Percentiles rank a stretch among this genome's conserved stretches.
Evolutionary conservation across 495 filamentous ascomycete genomes (phyloP).

Genomic region (Penicillium malachiteum): DNA sequence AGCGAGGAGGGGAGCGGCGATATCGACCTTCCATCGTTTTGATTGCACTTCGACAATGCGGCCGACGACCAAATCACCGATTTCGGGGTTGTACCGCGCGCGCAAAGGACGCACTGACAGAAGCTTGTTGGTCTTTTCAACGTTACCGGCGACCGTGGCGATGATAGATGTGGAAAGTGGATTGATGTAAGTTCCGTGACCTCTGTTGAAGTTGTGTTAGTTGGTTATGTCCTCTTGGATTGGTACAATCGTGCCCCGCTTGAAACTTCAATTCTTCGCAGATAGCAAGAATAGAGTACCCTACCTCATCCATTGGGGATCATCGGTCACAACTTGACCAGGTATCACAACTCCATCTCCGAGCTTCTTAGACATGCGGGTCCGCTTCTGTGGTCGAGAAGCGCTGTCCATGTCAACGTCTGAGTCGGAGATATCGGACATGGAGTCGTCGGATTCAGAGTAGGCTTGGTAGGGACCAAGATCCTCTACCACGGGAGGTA

Average conservation of each 20-base stretch:
- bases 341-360: slow-evolving; percentile 72
- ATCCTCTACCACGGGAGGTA: slow-evolving; percentile 57
- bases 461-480: slow-evolving; percentile 21
- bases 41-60: slow-evolving; percentile 90
- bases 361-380: slow-evolving; percentile 28
- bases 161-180: slow-evolving; percentile 64
- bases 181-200: slow-evolving; percentile 76
- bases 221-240: background rate
- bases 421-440: slow-evolving; percentile 58
- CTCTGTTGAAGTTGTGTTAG: slow-evolving; percentile 41
- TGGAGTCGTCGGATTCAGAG: slow-evolving; percentile 40
- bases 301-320: slow-evolving; percentile 94
- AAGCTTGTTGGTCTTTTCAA: slow-evolving; percentile 92
- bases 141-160: slow-evolving; percentile 81
- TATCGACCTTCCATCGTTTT: slow-evolving; percentile 90
- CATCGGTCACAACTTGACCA: slow-evolving; percentile 81
- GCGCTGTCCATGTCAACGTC: slow-evolving; percentile 56
- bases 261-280: slow-evolving; percentile 2
- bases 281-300: background rate
- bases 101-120: slow-evolving; percentile 85
- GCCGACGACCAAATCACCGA: slow-evolving; percentile 92
- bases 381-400: slow-evolving; percentile 42
- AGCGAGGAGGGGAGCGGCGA: slow-evolving; percentile 79
- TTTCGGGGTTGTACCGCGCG: slow-evolving; percentile 92
- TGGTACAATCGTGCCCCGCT: slow-evolving; percentile 1